phyloP scores from a whole-genome alignment of 2,329 filamentous ascomycete species.

The Fusarium sp. region DNA sequence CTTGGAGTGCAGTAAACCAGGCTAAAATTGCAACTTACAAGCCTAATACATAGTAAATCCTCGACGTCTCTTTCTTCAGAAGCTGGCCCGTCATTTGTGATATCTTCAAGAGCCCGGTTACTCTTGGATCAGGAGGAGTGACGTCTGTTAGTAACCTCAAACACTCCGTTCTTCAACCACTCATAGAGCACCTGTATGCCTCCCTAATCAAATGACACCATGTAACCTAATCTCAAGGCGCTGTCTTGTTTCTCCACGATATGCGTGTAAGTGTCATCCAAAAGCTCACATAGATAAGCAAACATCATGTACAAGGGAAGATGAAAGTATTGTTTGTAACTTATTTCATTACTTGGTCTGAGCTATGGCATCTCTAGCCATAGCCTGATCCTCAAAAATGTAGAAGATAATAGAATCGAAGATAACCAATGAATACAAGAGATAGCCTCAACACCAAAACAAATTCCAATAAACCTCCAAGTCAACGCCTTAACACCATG shows the following conservation, averaged over 20 bases:
- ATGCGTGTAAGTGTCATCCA: neutral
- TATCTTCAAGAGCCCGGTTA: neutral
- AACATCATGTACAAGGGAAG: slow-evolving; percentile 2
- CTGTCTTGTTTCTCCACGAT: slow-evolving; percentile 4
- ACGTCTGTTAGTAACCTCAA: neutral
- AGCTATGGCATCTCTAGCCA: neutral
- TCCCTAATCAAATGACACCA: neutral
- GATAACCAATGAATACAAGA: neutral
- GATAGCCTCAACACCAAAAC: slow-evolving; percentile 10
- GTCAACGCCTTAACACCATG: slow-evolving; percentile 25
- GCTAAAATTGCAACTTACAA: neutral
- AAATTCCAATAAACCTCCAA: neutral
- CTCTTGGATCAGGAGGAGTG: neutral
- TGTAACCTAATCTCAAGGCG: neutral
- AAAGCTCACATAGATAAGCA: neutral
- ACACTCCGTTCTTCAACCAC: neutral
- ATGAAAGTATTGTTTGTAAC: slow-evolving; percentile 1
- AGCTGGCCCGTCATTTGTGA: neutral
- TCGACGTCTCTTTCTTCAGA: neutral
- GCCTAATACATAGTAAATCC: neutral
- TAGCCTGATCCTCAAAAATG: slow-evolving; percentile 12
- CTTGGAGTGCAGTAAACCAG: slow-evolving; percentile 14
- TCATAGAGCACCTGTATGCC: neutral
- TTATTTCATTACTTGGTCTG: slow-evolving; percentile 12
- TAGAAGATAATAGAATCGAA: slow-evolving; percentile 5